Evolutionary conservation across 257 asterid species (phyloP).

Genomic region (Asclepias syriaca): DNA sequence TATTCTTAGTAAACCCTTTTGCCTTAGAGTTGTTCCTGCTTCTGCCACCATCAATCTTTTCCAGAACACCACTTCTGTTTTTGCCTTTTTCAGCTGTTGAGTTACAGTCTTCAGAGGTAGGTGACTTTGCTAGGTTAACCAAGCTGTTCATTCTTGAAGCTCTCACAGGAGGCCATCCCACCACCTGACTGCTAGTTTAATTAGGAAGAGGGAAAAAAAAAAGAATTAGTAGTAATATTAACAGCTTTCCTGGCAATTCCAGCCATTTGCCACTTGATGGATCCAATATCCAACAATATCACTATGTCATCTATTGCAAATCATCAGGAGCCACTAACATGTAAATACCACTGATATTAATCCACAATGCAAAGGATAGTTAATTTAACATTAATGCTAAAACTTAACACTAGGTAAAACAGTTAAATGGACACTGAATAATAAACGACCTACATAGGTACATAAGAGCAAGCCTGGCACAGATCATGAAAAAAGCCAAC

Average conservation of each 20-base stretch:
- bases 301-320: neutral
- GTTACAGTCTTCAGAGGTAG: constrained; percentile 22
- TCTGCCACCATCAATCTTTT: constrained; percentile 17
- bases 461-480: neutral
- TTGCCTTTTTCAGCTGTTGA: constrained; percentile 36
- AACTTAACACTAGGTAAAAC: neutral
- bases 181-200: constrained; percentile 40
- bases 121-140: constrained; percentile 31
- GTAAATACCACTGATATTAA: neutral
- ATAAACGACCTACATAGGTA: neutral
- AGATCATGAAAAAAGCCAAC: neutral
- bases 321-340: neutral
- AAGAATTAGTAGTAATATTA: neutral
- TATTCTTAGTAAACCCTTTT: constrained; percentile 30
- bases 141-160: constrained; percentile 38
- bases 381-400: neutral
- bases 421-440: neutral
- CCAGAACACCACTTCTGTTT: constrained; percentile 17
- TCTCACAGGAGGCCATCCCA: constrained; percentile 56
- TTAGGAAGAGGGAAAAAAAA: neutral
- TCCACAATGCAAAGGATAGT: neutral
- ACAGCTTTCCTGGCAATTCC: too few species aligned
- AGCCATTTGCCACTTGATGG: neutral
- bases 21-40: constrained; percentile 27
- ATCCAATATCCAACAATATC: neutral